Base-by-base conservation (phyloP, 2,329 filamentous ascomycete genomes). In the Epichloe hybrida region DNA sequence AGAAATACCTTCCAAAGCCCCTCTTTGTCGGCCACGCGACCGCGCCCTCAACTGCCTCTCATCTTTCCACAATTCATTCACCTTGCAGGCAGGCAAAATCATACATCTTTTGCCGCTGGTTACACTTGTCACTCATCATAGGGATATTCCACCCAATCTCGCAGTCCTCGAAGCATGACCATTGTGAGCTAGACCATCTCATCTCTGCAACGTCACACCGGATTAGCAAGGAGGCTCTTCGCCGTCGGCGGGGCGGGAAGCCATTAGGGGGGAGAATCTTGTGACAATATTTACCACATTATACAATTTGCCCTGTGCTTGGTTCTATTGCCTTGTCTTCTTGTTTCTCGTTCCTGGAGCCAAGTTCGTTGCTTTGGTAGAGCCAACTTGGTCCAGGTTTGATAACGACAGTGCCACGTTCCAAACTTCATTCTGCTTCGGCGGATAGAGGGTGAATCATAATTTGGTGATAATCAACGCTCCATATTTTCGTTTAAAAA, bases 261-360 rank as follows among this genome's bases (percentile, higher is more conserved):
- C 43, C 15, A 13, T 39, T 36, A 4, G 48, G 48, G 48, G 40
- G 40, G n/a, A 43, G 47, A 13, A 9, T 50, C 20, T 47, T 48
- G 40, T 40, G 21, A 37, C 48, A 52, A 50, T 37, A 46, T 52
- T 31, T 52, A 52, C 43, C 42, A 42, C 37, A 31, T 50, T 52
- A 50, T 35, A 46, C 42, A 37, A 41, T 35, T 50, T 48, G 11
- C 17, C 23, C 43, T 40, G 44, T 50, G 44, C 51, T 50, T 50
- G 48, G 51, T 31, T 50, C 39, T 39, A 37, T 44, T 48, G 42
- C 21, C 34, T 42, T 47, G 43, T 48, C 34, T 41, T 39, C 35
- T 31, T 23, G 13, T 47, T 15, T 35, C 34, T 50, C 39, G 39
- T 37, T 34, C 27, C 36, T 46, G 47, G 34, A 37, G 11, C 38